Evolutionary conservation across 2,329 filamentous ascomycete species (phyloP).

Genomic region (Magnaporthales sp.): DNA sequence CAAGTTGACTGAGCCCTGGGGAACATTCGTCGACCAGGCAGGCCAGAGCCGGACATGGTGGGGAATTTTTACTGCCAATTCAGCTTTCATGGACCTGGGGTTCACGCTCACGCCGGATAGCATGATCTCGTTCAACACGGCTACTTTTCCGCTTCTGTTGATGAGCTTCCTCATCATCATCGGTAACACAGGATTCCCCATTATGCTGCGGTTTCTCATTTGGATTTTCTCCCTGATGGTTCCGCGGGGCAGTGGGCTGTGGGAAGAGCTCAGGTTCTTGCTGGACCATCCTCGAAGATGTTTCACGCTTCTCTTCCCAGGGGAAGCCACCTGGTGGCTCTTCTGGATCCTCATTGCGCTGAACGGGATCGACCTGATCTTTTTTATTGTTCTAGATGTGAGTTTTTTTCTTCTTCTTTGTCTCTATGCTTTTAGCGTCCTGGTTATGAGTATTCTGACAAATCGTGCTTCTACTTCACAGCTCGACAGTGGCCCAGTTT

Average conservation of each 20-base stretch:
- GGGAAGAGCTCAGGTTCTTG: conserved; percentile 85
- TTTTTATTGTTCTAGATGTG: conserved; percentile 89
- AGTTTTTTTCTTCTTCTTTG: too few species aligned
- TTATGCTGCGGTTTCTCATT: conserved; percentile 88
- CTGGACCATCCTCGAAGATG: conserved; percentile 92
- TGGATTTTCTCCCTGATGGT: conserved; percentile 67
- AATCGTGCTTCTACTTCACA: conserved; percentile 24
- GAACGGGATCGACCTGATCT: conserved; percentile 77
- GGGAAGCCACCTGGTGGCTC: conserved; percentile 89
- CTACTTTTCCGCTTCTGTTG: conserved; percentile 66
- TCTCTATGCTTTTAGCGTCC: neutral
- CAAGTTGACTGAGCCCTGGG: conserved; percentile 50
- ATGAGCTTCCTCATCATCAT: conserved; percentile 85
- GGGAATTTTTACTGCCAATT: conserved; percentile 81
- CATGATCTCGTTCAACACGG: conserved; percentile 80
- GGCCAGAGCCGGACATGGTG: conserved; percentile 73
- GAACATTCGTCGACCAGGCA: conserved; percentile 49
- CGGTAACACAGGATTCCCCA: conserved; percentile 91
- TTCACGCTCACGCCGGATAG: conserved; percentile 88
- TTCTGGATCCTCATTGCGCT: conserved; percentile 77
- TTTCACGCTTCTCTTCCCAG: conserved; percentile 90
- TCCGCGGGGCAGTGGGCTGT: conserved; percentile 58
- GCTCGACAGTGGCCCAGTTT: conserved; percentile 65
- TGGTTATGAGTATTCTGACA: neutral
- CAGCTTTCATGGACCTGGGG: conserved; percentile 91